A percentile compares a stretch with the other conserved stretches of the same genome.
These are phyloP conservation scores for Erodium texanum DNA, from an alignment of 441 rosid species.

Conservation along the genomic window DNA sequence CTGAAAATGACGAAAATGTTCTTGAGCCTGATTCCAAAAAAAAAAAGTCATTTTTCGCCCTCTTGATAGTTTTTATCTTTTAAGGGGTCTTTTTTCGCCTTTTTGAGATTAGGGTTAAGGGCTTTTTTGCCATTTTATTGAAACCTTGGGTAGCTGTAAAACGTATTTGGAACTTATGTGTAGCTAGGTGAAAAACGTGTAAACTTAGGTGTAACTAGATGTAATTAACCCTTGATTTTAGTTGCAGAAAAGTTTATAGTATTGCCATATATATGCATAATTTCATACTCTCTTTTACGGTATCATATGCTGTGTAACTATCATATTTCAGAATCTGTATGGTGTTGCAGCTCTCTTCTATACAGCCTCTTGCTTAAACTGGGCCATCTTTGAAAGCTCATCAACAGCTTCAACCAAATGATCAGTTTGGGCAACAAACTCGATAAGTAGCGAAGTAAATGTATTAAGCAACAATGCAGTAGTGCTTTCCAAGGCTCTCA, in stretches of 20 bases:
- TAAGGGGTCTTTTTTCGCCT: too few species aligned
- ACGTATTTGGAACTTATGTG: too few species aligned
- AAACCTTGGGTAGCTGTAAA: too few species aligned
- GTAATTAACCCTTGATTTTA: too few species aligned
- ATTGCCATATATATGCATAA: background rate
- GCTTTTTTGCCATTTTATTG: too few species aligned
- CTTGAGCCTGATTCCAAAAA: too few species aligned
- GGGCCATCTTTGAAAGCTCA: conserved; percentile 44
- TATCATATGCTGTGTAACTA: conserved; percentile 5
- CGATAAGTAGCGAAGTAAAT: conserved; percentile 53
- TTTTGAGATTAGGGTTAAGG: too few species aligned
- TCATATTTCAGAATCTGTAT: conserved; percentile 9
- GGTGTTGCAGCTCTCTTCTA: conserved; percentile 5
- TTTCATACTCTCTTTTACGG: background rate
- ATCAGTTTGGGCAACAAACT: conserved; percentile 59
- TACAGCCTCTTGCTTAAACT: conserved; percentile 33
- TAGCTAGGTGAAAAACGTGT: too few species aligned
- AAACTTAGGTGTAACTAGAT: too few species aligned
- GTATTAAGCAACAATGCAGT: conserved; percentile 48
- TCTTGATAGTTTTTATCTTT: too few species aligned
- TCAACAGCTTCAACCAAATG: conserved; percentile 60
- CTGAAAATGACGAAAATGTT: too few species aligned
- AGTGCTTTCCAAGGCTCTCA: conserved; percentile 52
- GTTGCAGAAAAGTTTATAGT: background rate
- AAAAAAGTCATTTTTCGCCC: too few species aligned